Evolutionary conservation across 352 stramenopile species (phyloP).

Genomic region (Globisporangium splendens): DNA sequence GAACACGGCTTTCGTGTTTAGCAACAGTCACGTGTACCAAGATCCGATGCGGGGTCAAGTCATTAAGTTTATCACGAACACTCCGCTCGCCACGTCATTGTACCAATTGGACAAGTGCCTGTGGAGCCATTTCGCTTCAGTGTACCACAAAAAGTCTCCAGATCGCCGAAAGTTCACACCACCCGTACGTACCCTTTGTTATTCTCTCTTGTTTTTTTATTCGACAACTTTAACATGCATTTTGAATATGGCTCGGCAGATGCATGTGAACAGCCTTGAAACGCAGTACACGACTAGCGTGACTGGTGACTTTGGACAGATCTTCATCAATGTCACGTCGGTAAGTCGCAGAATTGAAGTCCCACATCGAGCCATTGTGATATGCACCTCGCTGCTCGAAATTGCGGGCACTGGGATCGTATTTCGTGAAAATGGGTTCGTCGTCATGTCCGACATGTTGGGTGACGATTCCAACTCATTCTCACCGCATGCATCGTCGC

Average conservation of each 20-base stretch:
- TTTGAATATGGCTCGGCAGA: too few relatives aligned
- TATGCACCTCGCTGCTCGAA: slow-evolving; percentile 8
- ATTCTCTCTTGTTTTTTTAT: too few relatives aligned
- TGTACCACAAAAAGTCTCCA: not conserved
- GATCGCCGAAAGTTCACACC: too few relatives aligned
- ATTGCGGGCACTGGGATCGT: not conserved
- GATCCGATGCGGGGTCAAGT: not conserved
- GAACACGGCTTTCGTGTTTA: not conserved
- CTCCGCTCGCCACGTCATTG: not conserved
- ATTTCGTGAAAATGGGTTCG: slow-evolving; percentile 12
- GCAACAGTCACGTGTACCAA: not conserved
- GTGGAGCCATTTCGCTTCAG: not conserved
- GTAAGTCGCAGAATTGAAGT: slow-evolving; percentile 5
- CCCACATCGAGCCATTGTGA: slow-evolving; percentile 5
- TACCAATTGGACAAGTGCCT: not conserved
- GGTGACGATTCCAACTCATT: not conserved
- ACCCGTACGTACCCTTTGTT: too few relatives aligned
- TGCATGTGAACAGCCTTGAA: not conserved
- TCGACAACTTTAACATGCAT: too few relatives aligned
- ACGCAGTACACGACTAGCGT: slow-evolving; percentile 1
- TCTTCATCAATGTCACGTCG: slow-evolving; percentile 4
- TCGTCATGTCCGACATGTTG: slow-evolving; percentile 5
- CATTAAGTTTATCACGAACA: not conserved
- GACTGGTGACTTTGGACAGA: not conserved
- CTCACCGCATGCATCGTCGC: not conserved